Evolutionary conservation across 2,329 filamentous ascomycete species (phyloP), one percentile per base, ranked within the genome.

Genomic region (Zymoseptoria tritici): DNA sequence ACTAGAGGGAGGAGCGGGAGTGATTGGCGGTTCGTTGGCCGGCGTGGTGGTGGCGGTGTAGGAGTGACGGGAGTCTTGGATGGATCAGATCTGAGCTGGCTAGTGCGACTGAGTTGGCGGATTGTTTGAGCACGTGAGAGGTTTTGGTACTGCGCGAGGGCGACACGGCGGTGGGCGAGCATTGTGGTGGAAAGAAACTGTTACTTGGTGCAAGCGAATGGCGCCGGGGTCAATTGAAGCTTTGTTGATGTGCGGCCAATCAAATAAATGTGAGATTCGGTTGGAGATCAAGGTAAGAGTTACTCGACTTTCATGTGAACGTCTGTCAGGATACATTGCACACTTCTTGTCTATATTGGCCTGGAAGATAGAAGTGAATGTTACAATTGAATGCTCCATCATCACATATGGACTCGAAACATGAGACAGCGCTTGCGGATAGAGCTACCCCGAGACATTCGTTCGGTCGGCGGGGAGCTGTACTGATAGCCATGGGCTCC

Each of bases 1-100:
- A 80, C 64, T 53, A 81, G 74, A 22, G 79, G 78, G 68, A 75
- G 63, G 74, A 78, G 56, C 57, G 77, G 77, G 68, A 77, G 76
- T 71, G 78, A 64, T 69, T 62, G 56, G 22, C 59, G 59, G 55
- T 66, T 61, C 56, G 62, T 54, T 49, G 59, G 57, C 26, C 62
- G 59, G 29, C 55, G 64, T 49, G 57, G 62, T 13, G 49, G 57
- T 7, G 57, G 29, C 20, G 57, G 57, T 29, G 21, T 50, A 31
- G 20, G 50, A 42, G 9, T 57, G 24, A 53, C 52, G 20, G 52
- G 22, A 4, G 52, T 53, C 22, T 46, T 46, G 16, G 36, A 46
- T 16, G 11, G 36, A 13, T 24, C 11, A 13, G 22, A 26, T 29
- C 11, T 31, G 22, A 53, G 52, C 22, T 22, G 22, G 52, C 22